Evolutionary conservation across 331 rosid genomes (phyloP).

Genomic region (Arachis monticola): DNA sequence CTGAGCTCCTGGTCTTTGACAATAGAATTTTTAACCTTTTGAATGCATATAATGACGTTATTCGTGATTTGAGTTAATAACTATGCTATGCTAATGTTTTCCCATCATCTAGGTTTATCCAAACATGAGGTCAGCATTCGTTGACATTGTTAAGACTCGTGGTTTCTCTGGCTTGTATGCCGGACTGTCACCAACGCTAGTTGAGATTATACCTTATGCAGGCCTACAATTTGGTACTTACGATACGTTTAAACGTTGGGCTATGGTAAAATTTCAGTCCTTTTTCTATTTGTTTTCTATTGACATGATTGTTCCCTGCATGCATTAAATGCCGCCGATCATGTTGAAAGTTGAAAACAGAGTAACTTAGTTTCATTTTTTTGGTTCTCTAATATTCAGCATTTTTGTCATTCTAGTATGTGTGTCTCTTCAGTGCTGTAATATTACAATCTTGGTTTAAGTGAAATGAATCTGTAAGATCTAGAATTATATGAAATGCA

Average conservation of each 20-base stretch:
- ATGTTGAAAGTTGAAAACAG: slow-evolving; percentile 23
- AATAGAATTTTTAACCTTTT: slow-evolving; percentile 2
- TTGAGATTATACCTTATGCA: slow-evolving; percentile 94
- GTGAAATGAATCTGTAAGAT: slow-evolving; percentile 5
- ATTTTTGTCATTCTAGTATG: background rate
- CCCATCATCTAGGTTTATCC: slow-evolving; percentile 75
- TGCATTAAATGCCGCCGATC: slow-evolving; percentile 17
- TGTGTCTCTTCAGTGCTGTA: background rate
- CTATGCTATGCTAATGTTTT: slow-evolving; percentile 31
- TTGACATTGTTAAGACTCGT: slow-evolving; percentile 67
- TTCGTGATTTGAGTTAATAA: slow-evolving; percentile 6
- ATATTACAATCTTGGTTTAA: slow-evolving; percentile 4
- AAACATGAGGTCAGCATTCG: slow-evolving; percentile 81
- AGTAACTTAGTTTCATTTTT: background rate
- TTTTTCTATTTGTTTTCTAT: slow-evolving; percentile 33
- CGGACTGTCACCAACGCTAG: slow-evolving; percentile 90
- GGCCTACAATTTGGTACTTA: slow-evolving; percentile 95
- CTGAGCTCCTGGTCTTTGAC: slow-evolving; percentile 18
- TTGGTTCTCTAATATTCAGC: slow-evolving; percentile 17
- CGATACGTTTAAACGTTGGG: slow-evolving; percentile 91
- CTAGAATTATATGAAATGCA: background rate
- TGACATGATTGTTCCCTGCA: slow-evolving; percentile 24
- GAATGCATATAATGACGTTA: slow-evolving; percentile 10
- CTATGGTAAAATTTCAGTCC: slow-evolving; percentile 60
- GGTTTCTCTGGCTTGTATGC: slow-evolving; percentile 89